Percentiles rank a stretch among this genome's conserved stretches.
Evolutionary conservation across 2,329 filamentous ascomycete species (phyloP).

Genomic region (Epichloe gansuensis): DNA sequence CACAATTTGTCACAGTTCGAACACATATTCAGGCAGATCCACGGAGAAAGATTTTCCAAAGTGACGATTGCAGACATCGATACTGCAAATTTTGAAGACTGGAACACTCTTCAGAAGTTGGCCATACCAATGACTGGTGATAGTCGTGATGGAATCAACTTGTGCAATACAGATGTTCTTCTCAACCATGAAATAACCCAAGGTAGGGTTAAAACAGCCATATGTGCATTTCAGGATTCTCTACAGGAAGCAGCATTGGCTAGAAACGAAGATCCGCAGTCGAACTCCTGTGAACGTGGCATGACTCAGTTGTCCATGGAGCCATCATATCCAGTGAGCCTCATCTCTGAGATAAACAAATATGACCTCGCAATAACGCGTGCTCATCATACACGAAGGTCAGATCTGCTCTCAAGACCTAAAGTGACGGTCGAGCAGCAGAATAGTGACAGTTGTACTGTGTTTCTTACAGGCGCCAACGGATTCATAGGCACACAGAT

Average conservation of each 20-base stretch:
- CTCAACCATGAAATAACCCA: not conserved
- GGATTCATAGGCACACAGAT: constrained; percentile 7
- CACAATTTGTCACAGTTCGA: not conserved
- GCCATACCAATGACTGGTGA: not conserved
- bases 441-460: not conserved
- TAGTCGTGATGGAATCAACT: not conserved
- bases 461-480: constrained; percentile 6
- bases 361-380: not conserved
- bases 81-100: not conserved
- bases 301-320: not conserved
- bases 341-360: not conserved
- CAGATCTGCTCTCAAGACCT: not conserved
- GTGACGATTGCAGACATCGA: not conserved
- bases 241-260: not conserved
- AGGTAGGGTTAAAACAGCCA: not conserved
- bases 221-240: not conserved
- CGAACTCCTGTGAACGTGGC: no score
- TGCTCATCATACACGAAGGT: not conserved
- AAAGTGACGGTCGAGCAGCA: not conserved
- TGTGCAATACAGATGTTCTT: not conserved
- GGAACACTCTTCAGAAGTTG: not conserved
- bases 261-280: not conserved
- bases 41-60: not conserved
- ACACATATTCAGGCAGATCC: not conserved
- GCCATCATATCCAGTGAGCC: not conserved